phyloP scores from a whole-genome alignment of 106 monocot species.

The Acorus gramineus region DNA sequence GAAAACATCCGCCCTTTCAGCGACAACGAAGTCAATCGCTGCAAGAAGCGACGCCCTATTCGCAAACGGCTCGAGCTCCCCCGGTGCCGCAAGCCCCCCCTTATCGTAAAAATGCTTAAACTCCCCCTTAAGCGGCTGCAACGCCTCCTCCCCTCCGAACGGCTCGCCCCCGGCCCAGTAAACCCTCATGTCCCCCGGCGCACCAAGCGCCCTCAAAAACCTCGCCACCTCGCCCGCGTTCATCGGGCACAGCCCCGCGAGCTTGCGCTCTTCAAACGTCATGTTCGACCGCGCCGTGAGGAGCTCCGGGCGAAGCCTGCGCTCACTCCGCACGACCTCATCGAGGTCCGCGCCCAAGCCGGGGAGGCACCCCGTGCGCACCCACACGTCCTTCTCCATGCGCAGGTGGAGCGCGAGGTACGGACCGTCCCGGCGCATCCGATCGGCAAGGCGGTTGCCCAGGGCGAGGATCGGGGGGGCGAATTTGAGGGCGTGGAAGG shows the following conservation, averaged over 20 bases:
- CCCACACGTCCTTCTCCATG: conserved; percentile 47
- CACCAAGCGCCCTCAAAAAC: conserved; percentile 24
- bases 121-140: conserved; percentile 9
- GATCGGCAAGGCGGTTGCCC: conserved; percentile 13
- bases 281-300: conserved; percentile 23
- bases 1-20: conserved; percentile 33
- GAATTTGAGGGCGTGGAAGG: conserved; percentile 32
- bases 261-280: conserved; percentile 11
- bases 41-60: conserved; percentile 25
- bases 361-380: conserved; percentile 33
- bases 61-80: conserved; percentile 12
- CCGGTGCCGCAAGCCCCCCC: conserved; percentile 7
- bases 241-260: conserved; percentile 37
- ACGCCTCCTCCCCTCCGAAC: conserved; percentile 17
- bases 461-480: conserved; percentile 16
- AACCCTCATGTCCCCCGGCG: conserved; percentile 10
- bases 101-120: conserved; percentile 18
- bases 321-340: conserved; percentile 6
- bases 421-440: conserved; percentile 23
- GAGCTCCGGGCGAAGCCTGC: conserved; percentile 20
- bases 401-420: conserved; percentile 40
- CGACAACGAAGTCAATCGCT: conserved; percentile 26
- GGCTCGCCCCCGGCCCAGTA: conserved; percentile 38
- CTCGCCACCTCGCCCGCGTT: conserved; percentile 22
- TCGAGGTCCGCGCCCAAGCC: conserved; percentile 24